Percentiles rank a stretch among this genome's conserved stretches.
phyloP scores from a whole-genome alignment of 495 filamentous ascomycete species.

The Penicillium cinerascens region DNA sequence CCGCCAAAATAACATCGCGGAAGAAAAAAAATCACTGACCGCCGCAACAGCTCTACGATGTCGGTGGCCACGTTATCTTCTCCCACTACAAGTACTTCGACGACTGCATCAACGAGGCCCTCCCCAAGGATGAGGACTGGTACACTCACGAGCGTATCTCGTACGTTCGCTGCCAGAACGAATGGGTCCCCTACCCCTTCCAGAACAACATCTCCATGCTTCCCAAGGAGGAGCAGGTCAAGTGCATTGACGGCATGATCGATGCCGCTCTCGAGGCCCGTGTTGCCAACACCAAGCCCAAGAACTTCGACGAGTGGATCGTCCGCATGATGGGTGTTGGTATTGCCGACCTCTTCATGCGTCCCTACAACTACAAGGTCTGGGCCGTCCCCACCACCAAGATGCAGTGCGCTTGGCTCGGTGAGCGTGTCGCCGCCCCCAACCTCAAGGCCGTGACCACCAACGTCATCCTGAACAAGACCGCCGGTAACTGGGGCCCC shows the following conservation, averaged over 20 bases:
- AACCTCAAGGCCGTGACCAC: slow-evolving; percentile 92
- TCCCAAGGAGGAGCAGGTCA: slow-evolving; percentile 93
- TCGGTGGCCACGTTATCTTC: slow-evolving; percentile 99
- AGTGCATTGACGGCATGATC: slow-evolving; percentile 94
- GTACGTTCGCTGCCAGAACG: slow-evolving; percentile 92
- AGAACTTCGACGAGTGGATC: slow-evolving; percentile 98
- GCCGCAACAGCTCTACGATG: slow-evolving; percentile 81
- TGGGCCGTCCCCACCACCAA: slow-evolving; percentile 98
- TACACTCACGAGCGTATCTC: slow-evolving; percentile 97
- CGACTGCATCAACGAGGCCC: slow-evolving; percentile 94
- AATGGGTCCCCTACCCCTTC: slow-evolving; percentile 99
- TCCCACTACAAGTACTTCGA: slow-evolving; percentile 99
- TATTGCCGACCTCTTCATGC: slow-evolving; percentile 95
- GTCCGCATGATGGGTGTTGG: slow-evolving; percentile 85
- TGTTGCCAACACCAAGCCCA: slow-evolving; percentile 83
- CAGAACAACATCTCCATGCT: slow-evolving; percentile 99
- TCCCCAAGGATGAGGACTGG: slow-evolving; percentile 93
- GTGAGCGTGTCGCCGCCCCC: slow-evolving; percentile 96
- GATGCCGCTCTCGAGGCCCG: slow-evolving; percentile 86
- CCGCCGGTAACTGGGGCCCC: slow-evolving; percentile 96
- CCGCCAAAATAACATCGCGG: background rate
- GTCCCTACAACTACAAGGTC: slow-evolving; percentile 99
- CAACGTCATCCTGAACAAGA: slow-evolving; percentile 95
- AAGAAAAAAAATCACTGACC: background rate
- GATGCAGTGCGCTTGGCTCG: slow-evolving; percentile 99